Evolutionary conservation across 192 early-diverging fungal species (phyloP).

Genomic region (Rhizophagus prolifer): DNA sequence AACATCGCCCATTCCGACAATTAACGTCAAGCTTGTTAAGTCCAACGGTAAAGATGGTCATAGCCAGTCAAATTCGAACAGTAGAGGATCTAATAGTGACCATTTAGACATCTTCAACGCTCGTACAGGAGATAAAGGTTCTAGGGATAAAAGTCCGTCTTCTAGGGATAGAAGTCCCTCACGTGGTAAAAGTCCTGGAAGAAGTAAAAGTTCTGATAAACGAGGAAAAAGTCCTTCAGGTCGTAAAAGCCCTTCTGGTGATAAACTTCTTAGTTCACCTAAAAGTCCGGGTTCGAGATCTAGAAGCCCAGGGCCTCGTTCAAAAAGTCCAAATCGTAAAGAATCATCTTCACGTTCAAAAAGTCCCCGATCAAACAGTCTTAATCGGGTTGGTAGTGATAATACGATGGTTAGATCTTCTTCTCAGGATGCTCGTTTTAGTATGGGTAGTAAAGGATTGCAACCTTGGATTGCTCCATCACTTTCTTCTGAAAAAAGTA

Average conservation of each 20-base stretch:
- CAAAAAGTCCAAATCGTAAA: conserved; percentile 4
- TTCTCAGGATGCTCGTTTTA: conserved; percentile 25
- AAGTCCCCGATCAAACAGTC: conserved; percentile 7
- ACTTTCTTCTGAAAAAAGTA: background rate
- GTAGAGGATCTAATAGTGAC: background rate
- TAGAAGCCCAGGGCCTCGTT: conserved; percentile 15
- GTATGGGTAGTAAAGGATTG: background rate
- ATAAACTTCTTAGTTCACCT: conserved; percentile 5
- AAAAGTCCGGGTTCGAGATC: conserved; percentile 11
- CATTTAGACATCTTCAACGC: conserved; percentile 7
- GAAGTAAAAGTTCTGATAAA: conserved; percentile 18
- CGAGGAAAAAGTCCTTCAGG: conserved; percentile 9
- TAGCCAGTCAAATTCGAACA: background rate
- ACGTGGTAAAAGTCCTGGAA: background rate
- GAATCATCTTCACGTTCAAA: conserved; percentile 20
- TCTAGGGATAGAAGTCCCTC: conserved; percentile 3
- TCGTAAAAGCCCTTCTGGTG: conserved; percentile 20
- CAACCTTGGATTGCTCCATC: conserved; percentile 18
- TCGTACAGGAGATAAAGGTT: conserved; percentile 2
- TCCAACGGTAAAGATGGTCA: background rate
- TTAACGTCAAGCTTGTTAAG: conserved; percentile 8
- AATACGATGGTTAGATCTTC: background rate
- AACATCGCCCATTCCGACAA: conserved; percentile 20
- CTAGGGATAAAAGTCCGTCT: conserved; percentile 18
- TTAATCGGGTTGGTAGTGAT: background rate